Percentiles rank a stretch among this genome's conserved stretches.
Evolutionary conservation across 768 basidiomycete species (phyloP).

Genomic region (Xerocomus potaroensis): DNA sequence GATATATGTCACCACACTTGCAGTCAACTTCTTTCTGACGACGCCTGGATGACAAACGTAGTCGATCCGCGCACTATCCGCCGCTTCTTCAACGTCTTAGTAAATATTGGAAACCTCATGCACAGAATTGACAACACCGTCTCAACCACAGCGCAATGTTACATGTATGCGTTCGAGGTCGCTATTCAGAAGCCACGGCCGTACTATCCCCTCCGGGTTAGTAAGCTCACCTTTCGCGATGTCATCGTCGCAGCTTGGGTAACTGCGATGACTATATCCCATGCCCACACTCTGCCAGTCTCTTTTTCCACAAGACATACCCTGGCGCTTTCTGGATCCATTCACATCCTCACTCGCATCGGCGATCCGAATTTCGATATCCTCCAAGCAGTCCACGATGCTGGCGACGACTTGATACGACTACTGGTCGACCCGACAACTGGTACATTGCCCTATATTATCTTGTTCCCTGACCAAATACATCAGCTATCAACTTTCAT

Average conservation of each 20-base stretch:
- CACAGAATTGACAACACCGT: conserved; percentile 26
- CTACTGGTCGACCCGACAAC: conserved; percentile 33
- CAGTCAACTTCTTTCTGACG: conserved; percentile 28
- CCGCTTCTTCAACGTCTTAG: conserved; percentile 43
- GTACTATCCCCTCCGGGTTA: conserved; percentile 8
- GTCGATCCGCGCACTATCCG: conserved; percentile 33
- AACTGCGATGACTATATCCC: conserved; percentile 31
- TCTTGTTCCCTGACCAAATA: conserved; percentile 40
- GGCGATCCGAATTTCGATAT: conserved; percentile 34
- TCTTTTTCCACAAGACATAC: conserved; percentile 19
- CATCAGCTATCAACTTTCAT: conserved; percentile 32
- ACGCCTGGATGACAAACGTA: conserved; percentile 19
- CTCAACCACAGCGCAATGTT: conserved; percentile 32
- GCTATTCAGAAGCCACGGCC: conserved; percentile 31
- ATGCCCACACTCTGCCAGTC: conserved; percentile 19
- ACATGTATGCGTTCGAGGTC: conserved; percentile 41
- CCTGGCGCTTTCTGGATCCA: conserved; percentile 17
- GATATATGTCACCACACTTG: conserved; percentile 31
- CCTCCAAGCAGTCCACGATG: conserved; percentile 31
- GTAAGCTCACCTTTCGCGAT: conserved; percentile 34
- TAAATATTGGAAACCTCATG: conserved; percentile 37
- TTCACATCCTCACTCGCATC: conserved; percentile 23
- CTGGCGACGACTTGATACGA: conserved; percentile 31
- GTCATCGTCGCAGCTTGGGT: conserved; percentile 37
- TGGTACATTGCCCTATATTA: conserved; percentile 38